Base-by-base conservation (phyloP, 2,329 filamentous ascomycete genomes). In the Colletotrichum liriopes region DNA sequence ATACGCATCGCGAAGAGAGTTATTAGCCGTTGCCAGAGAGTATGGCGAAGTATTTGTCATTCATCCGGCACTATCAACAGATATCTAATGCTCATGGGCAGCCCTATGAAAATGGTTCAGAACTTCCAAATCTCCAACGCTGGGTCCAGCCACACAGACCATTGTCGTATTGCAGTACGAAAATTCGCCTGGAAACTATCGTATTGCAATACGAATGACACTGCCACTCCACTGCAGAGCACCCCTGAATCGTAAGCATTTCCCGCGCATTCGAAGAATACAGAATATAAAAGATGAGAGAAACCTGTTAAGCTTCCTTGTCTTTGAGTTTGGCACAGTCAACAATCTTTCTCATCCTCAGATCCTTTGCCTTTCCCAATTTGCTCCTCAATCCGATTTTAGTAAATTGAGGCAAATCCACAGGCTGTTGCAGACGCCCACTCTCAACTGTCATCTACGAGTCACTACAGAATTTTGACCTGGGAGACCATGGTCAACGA, bases 401-500 rank as follows among this genome's bases (percentile, higher is more conserved):
- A 43, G 41, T 6, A 18, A 43, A 18, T 3, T 6, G 12, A 18
- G 14, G 11, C 14, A 43, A 43, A 18, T 9, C 14, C 41, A 5
- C 41, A 14, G 11, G 11, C 12, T 18, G 3, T 43, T 11, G 16
- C 41, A 37, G n/a, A 43, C 37, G 37, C 55, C 20, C 37, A 26
- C 16, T 3, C 29, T 32, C 6, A 26, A 26, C n/a, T 4, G 16
- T 16, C 3, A 41, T 11, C 18, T 29, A 23, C 47, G 2, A 20
- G n/a, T 41, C 3, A 14, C 9, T 14, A 5, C 8, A 26, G 4
- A 12, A 8, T 11, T 6, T 7, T 12, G 6, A 14, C 8, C 9
- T 2, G 14, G 2, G n/a, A 18, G 20, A 43, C 14, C 9, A 71
- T 71, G 63, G 47, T 71, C n/a, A 71, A 71, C 49, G 67, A 58